phyloP scores from a whole-genome alignment of 805 yeast species.

The Spathaspora arborariae region DNA sequence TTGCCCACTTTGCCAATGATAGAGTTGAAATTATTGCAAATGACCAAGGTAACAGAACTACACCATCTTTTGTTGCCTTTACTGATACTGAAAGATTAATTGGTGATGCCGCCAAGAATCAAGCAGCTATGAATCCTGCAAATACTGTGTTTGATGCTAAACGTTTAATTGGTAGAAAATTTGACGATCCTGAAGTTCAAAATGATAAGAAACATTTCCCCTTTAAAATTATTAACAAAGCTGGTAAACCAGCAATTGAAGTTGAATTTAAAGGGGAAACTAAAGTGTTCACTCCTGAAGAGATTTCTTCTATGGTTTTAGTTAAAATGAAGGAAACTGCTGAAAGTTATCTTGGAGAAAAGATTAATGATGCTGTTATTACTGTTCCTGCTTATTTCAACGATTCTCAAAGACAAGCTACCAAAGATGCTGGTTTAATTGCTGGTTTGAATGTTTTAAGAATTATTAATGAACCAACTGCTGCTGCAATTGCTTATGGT shows the following conservation, averaged over 20 bases:
- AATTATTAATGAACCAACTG: slow-evolving; percentile 44
- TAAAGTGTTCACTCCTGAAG: slow-evolving; percentile 89
- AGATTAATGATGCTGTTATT: slow-evolving; percentile 56
- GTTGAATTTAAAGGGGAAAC: slow-evolving; percentile 87
- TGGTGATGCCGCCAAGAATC: slow-evolving; percentile 98
- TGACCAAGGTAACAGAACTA: slow-evolving; percentile 98
- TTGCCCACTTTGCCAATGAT: slow-evolving; percentile 66
- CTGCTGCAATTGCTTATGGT: slow-evolving; percentile 45
- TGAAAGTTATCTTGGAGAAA: slow-evolving; percentile 81
- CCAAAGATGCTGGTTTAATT: slow-evolving; percentile 42
- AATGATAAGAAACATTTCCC: slow-evolving; percentile 87
- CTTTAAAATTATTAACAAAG: slow-evolving; percentile 70
- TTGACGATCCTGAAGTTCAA: slow-evolving; percentile 73
- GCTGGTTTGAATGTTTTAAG: slow-evolving; percentile 45
- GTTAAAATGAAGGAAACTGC: slow-evolving; percentile 92
- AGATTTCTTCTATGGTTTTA: slow-evolving; percentile 89
- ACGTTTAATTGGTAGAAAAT: slow-evolving; percentile 85
- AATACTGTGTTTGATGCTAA: slow-evolving; percentile 96
- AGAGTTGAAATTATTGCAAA: slow-evolving; percentile 94
- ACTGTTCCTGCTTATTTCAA: slow-evolving; percentile 44
- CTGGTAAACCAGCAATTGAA: slow-evolving; percentile 82
- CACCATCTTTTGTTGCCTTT: slow-evolving; percentile 96
- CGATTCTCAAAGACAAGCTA: slow-evolving; percentile 44
- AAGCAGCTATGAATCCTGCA: slow-evolving; percentile 93
- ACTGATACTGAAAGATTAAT: slow-evolving; percentile 92